A percentile compares a stretch with the other conserved stretches of the same genome.
Evolutionary conservation across 352 stramenopile species (phyloP).

Genomic region (Blastocystis sp.): DNA sequence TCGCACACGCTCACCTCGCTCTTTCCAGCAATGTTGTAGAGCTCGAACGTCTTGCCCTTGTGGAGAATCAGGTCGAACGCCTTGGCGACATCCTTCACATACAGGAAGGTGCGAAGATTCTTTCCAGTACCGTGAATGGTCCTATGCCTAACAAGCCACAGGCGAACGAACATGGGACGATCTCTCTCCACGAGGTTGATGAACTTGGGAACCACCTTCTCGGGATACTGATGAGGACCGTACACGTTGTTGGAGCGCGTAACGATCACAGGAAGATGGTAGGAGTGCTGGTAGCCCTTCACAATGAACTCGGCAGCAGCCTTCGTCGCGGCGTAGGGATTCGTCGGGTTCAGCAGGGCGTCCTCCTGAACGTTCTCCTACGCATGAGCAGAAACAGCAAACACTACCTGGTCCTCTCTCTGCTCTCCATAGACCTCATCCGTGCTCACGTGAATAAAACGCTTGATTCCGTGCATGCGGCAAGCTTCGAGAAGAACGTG

Average conservation of each 20-base stretch:
- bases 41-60: conserved; percentile 82
- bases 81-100: conserved; percentile 89
- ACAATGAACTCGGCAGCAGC: conserved; percentile 94
- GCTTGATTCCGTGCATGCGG: conserved; percentile 81
- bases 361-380: conserved; percentile 69
- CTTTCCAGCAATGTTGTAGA: conserved; percentile 92
- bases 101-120: conserved; percentile 93
- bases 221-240: conserved; percentile 93
- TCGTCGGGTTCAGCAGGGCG: conserved; percentile 82
- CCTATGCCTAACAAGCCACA: conserved; percentile 73
- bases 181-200: conserved; percentile 79
- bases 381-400: not conserved
- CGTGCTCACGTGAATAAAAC: conserved; percentile 94
- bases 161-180: not conserved
- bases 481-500: conserved; percentile 92
- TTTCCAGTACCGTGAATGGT: conserved; percentile 90
- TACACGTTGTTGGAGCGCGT: conserved; percentile 98
- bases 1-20: conserved; percentile 80
- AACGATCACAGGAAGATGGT: conserved; percentile 91
- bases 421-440: conserved; percentile 96
- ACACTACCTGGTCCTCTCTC: conserved; percentile 25
- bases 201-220: conserved; percentile 98
- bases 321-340: conserved; percentile 96
- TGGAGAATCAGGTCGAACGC: conserved; percentile 94
- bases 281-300: conserved; percentile 86